Base-by-base conservation (phyloP, 805 yeast species). In the Torulaspora indica region DNA sequence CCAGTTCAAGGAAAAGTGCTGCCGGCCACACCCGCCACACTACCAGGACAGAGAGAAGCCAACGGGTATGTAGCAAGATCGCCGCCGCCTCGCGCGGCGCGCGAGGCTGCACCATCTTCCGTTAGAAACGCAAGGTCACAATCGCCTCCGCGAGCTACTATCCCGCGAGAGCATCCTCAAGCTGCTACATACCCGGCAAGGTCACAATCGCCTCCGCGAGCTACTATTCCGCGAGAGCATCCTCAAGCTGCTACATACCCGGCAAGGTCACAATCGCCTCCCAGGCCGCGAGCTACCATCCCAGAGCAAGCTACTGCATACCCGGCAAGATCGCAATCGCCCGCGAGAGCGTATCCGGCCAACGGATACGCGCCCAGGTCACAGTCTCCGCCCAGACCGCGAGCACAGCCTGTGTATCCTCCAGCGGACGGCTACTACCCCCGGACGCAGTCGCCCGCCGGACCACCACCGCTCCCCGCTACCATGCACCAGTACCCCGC, bases 311-410 rank as follows among this genome's bases (percentile, higher is more conserved):
- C 22, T 20, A 5, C 22, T 20, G 22, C 22, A 4, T 20, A 20
- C 22, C 4, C 22, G 4, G 22, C 22, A 20, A 20, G 22, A 20
- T 20, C 22, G 22, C 4, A 20, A 4, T 20, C 22, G 4, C 30
- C 13, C 7, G 13, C 30, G 3, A 13, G 14, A 28, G n/a, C 30
- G n/a, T 12, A 5, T 28, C 30, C 8, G 10, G 25, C 3, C 15
- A 13, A 34, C 14, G 25, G 8, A 6, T 13, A 34, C 23, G 25
- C 9, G 14, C 37, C 15, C 18, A 34, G 27, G 18, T 23, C 14
- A 8, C 37, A 34, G 12, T 34, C 37, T n/a, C n/a, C n/a, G n/a
- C n/a, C n/a, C n/a, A n/a, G n/a, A 17, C 35, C 23, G 13, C 35
- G 23, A 33, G 22, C 12, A 10, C 25, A 18, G 27, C 14, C 36